Base-by-base conservation (phyloP, 1,284 basidiomycete genomes). In the Ganoderma meredithae region DNA sequence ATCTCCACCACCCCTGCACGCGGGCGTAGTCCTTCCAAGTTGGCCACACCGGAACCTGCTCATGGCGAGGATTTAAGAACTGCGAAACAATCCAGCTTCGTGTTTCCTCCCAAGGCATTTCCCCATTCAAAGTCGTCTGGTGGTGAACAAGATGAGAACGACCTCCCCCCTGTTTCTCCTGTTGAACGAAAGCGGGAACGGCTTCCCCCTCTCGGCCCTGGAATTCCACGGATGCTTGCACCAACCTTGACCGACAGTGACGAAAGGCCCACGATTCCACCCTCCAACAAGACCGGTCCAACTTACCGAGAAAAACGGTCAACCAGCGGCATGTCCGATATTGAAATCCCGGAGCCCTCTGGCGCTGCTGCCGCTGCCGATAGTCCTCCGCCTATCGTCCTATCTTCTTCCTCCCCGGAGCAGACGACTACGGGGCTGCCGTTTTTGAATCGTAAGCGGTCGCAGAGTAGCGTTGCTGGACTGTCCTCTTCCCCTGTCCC, bases 61-160 rank as follows among this genome's bases (percentile, higher is more conserved):
- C 71, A 59, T 69, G 39, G 72, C 55, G 81, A 83, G 15, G 85
- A 87, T 43, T 79, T 81, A 22, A 77, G 81, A 25, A 80, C 82
- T 25, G 80, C 85, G 1, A 86, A 84, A 71, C 85, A 85, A 63
- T 80, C 81, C 22, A 82, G 83, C 60, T 90, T 90, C 68, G 84
- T 85, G 1, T 89, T 90, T 67, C 88, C 89, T 44, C 81, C 81
- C 1, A 77, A 81, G 27, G 72, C 82, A 3, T 75, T 77, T 27
- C 75, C 79, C 25, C 78, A 79, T 41, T 69, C 72, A 7, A 79
- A 78, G 66, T 78, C 79, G 4, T 77, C 73, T 10, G 43, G 68
- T 27, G 67, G 63, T 27, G 69, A 76, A 15, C 71, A 71, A n/a
- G 77, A 79, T 40, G 76, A 79, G 43, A 70, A 67, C n/a, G 69